Conservation (phyloP, 805 yeast genomes). For the Candida incommunis region DNA sequence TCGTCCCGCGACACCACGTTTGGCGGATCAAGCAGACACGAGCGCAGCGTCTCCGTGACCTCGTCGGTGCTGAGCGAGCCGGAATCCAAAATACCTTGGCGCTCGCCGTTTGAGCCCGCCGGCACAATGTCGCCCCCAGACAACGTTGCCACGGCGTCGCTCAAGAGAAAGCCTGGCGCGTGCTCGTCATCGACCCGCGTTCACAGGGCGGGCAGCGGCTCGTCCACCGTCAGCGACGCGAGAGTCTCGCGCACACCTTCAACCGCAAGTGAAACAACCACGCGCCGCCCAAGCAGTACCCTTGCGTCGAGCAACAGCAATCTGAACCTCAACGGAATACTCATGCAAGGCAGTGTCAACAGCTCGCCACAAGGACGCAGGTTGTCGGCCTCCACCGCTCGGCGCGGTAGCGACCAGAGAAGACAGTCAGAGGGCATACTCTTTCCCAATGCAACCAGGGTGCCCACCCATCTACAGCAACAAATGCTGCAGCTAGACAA, state of each 20-base stretch:
- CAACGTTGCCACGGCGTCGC: neutral
- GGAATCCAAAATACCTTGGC: slow-evolving; percentile 1
- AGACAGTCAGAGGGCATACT: neutral
- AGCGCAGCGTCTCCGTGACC: neutral
- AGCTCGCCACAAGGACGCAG: neutral
- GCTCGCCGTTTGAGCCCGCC: neutral
- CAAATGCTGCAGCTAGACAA: slow-evolving; percentile 6
- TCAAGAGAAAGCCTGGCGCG: neutral
- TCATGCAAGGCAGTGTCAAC: neutral
- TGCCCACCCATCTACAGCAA: neutral
- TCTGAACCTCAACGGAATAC: neutral
- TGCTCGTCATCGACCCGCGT: neutral
- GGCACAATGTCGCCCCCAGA: neutral
- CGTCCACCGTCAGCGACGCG: neutral
- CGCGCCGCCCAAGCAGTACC: too few species aligned
- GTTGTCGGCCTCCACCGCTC: slow-evolving; percentile 2
- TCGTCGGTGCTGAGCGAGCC: slow-evolving; percentile 1
- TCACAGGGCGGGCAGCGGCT: neutral
- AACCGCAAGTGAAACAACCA: neutral
- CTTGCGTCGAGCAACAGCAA: too few species aligned
- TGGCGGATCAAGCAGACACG: slow-evolving; percentile 1
- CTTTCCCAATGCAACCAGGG: neutral
- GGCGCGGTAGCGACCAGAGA: neutral
- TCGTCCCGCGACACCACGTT: slow-evolving; percentile 5
- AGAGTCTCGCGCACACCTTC: neutral